These are phyloP conservation scores for Mycena leptocephala DNA, from an alignment of 768 basidiomycete species.

Conservation along the genomic window DNA sequence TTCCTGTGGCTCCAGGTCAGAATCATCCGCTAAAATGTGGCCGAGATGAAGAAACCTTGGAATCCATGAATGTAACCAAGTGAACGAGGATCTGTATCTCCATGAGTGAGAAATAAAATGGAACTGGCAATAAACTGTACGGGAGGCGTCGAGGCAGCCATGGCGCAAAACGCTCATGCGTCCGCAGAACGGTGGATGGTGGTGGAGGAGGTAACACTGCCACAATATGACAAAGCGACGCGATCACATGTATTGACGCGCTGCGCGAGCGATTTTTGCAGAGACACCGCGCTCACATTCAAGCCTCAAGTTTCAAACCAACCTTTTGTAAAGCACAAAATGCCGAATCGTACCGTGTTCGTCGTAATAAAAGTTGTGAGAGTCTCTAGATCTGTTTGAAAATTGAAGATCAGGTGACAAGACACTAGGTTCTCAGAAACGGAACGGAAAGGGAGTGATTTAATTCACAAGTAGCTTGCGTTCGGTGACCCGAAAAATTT, in stretches of 20 bases:
- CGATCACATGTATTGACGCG: background rate
- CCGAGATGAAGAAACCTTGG: conserved; percentile 58
- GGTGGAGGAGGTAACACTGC: background rate
- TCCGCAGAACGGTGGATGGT: background rate
- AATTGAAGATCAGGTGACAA: too few species aligned
- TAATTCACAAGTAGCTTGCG: too few species aligned
- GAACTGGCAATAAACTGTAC: background rate
- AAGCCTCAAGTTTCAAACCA: too few species aligned
- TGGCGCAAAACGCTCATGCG: background rate
- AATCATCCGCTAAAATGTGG: conserved; percentile 2
- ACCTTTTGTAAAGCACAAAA: too few species aligned
- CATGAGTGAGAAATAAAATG: background rate
- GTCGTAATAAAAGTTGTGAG: too few species aligned
- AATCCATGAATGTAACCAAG: conserved; percentile 75
- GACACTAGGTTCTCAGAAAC: too few species aligned
- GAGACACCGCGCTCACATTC: too few species aligned
- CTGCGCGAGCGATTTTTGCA: too few species aligned
- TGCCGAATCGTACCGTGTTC: too few species aligned
- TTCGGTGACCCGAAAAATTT: too few species aligned
- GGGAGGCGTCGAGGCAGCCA: background rate
- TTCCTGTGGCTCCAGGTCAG: conserved; percentile 51
- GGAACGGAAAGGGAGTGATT: too few species aligned
- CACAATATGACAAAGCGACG: background rate
- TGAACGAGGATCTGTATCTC: conserved; percentile 53
- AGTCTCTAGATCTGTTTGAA: too few species aligned